Evolutionary conservation across 2,329 filamentous ascomycete species (phyloP).

Genomic region (Scytalidium sp.): DNA sequence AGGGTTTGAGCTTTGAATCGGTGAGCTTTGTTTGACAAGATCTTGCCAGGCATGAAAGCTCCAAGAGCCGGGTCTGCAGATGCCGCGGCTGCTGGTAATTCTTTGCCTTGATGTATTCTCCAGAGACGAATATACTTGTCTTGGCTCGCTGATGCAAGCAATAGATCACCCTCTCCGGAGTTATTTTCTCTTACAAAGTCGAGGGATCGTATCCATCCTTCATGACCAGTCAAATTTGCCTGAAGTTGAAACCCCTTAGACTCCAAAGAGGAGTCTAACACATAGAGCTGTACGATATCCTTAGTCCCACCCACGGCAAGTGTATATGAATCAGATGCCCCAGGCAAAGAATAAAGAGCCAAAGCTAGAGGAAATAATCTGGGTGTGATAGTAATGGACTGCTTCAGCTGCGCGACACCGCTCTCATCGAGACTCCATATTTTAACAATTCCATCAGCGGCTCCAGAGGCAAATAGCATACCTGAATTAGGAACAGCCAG

Average conservation of each 20-base stretch:
- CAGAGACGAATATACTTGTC: slow-evolving; percentile 96
- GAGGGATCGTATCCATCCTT: slow-evolving; percentile 90
- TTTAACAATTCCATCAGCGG: slow-evolving; percentile 70
- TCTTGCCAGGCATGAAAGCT: slow-evolving; percentile 62
- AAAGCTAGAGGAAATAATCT: slow-evolving; percentile 80
- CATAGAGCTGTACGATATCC: slow-evolving; percentile 77
- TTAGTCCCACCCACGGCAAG: slow-evolving; percentile 86
- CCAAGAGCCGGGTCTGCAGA: slow-evolving; percentile 56
- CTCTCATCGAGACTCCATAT: slow-evolving; percentile 62
- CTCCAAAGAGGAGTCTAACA: slow-evolving; percentile 44
- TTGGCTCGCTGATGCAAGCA: slow-evolving; percentile 91
- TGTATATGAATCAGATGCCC: slow-evolving; percentile 49
- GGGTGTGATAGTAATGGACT: slow-evolving; percentile 70
- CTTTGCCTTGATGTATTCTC: slow-evolving; percentile 73
- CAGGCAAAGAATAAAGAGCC: slow-evolving; percentile 61
- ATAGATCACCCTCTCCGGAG: slow-evolving; percentile 58
- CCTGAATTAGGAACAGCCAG: slow-evolving; percentile 39
- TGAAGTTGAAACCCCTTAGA: slow-evolving; percentile 61
- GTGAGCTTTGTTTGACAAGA: slow-evolving; percentile 87
- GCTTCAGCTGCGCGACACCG: slow-evolving; percentile 51
- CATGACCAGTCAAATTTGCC: slow-evolving; percentile 81
- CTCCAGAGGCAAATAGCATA: slow-evolving; percentile 68
- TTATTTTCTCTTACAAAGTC: slow-evolving; percentile 67
- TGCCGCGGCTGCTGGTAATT: slow-evolving; percentile 54
- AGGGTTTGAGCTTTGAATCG: slow-evolving; percentile 57